phyloP scores from a whole-genome alignment of 192 early-diverging fungal genomes.

The Chytriomyces hyalinus region DNA sequence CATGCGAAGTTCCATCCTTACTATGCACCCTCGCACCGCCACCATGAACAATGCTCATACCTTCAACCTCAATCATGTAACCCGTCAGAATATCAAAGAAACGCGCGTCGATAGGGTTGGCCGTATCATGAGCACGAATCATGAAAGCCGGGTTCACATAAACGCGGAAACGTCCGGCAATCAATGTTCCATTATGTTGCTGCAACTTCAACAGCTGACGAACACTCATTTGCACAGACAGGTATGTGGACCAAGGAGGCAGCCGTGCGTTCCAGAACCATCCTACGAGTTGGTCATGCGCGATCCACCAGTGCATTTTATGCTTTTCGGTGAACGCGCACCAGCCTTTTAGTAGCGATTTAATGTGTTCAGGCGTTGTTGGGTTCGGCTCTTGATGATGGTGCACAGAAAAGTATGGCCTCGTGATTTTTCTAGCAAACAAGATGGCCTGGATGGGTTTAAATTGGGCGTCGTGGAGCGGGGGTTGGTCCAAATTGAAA shows the following conservation, averaged over 20 bases:
- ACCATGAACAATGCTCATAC: neutral
- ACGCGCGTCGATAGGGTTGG: constrained; percentile 15
- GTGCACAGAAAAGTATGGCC: no score
- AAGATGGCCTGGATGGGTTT: no score
- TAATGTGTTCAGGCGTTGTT: no score
- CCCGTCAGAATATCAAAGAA: constrained; percentile 11
- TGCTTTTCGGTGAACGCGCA: no score
- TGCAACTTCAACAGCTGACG: constrained; percentile 1
- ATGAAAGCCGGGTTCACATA: constrained; percentile 5
- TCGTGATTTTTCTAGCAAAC: no score
- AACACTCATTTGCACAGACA: constrained; percentile 5
- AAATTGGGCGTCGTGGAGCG: no score
- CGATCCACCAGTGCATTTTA: constrained; percentile 6
- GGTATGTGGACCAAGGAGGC: constrained; percentile 6
- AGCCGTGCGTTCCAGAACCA: constrained; percentile 26
- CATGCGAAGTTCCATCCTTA: constrained; percentile 2
- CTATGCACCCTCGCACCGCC: neutral
- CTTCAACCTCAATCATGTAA: constrained; percentile 16
- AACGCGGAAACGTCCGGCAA: constrained; percentile 10
- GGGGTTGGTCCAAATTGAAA: no score
- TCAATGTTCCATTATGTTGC: constrained; percentile 18
- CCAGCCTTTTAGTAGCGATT: no score
- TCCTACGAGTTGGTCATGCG: constrained; percentile 4
- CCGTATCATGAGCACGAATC: neutral
- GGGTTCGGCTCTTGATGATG: no score